Evolutionary conservation across 2,329 filamentous ascomycete species (phyloP).

Genomic region (Colletotrichum cuscutae): DNA sequence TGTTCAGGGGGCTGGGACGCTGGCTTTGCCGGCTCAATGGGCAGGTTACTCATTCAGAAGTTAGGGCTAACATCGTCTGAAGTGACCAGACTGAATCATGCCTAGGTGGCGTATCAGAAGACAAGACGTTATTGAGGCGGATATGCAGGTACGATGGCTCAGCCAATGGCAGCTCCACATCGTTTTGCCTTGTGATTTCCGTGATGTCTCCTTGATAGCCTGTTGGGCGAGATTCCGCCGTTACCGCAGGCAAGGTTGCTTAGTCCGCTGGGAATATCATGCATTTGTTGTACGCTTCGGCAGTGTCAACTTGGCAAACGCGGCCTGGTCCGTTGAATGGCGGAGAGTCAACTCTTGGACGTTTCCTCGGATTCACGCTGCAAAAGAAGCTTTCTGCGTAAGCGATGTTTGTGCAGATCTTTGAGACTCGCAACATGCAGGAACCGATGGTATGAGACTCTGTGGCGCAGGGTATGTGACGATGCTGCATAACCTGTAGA

Average conservation of each 20-base stretch:
- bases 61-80: background rate
- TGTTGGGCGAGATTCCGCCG: background rate
- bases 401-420: background rate
- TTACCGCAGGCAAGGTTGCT: background rate
- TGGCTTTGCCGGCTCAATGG: background rate
- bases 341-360: too few species aligned
- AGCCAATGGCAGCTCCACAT: background rate
- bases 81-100: background rate
- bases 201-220: background rate
- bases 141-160: conserved; percentile 2
- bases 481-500: background rate
- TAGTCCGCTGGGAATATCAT: background rate
- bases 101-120: background rate
- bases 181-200: background rate
- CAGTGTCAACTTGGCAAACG: background rate
- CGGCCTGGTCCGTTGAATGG: background rate
- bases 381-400: background rate
- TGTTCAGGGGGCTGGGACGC: background rate
- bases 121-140: background rate
- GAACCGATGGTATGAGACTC: background rate
- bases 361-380: background rate
- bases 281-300: background rate
- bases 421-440: background rate
- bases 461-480: background rate
- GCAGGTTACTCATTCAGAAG: too few species aligned